Percentiles rank a stretch among this genome's conserved stretches.
Conservation (phyloP, 257 asterid genomes). For the Ehretia macrophylla region DNA sequence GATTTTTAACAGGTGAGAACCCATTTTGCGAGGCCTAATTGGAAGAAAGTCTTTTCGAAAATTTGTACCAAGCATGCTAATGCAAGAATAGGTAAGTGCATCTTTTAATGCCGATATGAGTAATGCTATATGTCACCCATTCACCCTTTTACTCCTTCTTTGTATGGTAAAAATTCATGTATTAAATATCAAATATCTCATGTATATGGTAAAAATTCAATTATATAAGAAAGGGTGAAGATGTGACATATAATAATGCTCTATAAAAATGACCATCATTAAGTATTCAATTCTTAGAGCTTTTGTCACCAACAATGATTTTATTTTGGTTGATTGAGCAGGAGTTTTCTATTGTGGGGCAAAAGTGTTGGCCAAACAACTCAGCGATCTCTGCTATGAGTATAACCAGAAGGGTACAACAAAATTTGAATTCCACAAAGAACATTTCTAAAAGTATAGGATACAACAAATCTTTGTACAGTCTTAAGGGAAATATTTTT, state of each 20-base stretch:
- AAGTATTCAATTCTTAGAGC: background rate
- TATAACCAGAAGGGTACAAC: conserved; percentile 86
- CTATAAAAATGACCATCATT: background rate
- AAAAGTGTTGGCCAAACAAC: conserved; percentile 87
- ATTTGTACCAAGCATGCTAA: conserved; percentile 84
- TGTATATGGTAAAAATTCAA: too few relatives aligned
- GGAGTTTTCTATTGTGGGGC: conserved; percentile 95
- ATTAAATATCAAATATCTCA: too few relatives aligned
- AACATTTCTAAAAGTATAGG: conserved; percentile 44
- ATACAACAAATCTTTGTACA: background rate
- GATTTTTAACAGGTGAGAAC: conserved; percentile 62
- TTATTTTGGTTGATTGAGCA: conserved; percentile 16
- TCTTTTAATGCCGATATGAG: background rate
- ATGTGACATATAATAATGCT: too few relatives aligned
- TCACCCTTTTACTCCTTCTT: too few relatives aligned
- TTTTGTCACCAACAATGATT: background rate
- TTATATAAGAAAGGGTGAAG: too few relatives aligned
- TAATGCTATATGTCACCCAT: too few relatives aligned
- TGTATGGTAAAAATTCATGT: too few relatives aligned
- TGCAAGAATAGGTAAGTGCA: conserved; percentile 71
- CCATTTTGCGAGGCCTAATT: conserved; percentile 94
- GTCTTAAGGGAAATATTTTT: too few relatives aligned
- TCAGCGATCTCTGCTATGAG: conserved; percentile 70
- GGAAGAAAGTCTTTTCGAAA: conserved; percentile 86
- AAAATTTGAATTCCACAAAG: conserved; percentile 93